phyloP scores from a whole-genome alignment of 2,329 filamentous ascomycete genomes.

The Cytospora piceae region DNA sequence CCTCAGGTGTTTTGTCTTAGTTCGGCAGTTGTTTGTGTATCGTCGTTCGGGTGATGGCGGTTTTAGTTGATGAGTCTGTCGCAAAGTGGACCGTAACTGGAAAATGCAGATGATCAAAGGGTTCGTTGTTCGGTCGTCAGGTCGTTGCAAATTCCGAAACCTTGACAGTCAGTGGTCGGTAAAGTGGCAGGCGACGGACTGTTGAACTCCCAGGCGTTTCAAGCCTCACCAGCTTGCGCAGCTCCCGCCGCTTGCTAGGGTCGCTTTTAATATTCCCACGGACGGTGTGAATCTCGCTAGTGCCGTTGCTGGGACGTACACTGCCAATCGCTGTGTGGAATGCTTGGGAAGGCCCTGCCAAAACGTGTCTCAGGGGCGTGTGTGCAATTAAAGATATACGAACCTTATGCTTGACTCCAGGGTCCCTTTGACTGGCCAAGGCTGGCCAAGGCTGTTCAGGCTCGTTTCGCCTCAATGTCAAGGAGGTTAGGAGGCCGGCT shows the following conservation, averaged over 20 bases:
- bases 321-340: background rate
- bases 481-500: background rate
- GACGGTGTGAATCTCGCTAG: slow-evolving; percentile 7
- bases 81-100: slow-evolving; percentile 14
- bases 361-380: slow-evolving; percentile 12
- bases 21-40: slow-evolving; percentile 6
- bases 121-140: slow-evolving; percentile 4
- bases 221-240: slow-evolving; percentile 31
- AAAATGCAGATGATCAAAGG: slow-evolving; percentile 17
- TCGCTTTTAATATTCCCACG: slow-evolving; percentile 16
- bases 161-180: slow-evolving; percentile 20
- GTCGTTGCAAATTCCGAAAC: slow-evolving; percentile 19
- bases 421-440: background rate
- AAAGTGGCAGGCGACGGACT: slow-evolving; percentile 1
- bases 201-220: slow-evolving; percentile 22
- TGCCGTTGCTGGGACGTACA: slow-evolving; percentile 6
- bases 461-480: slow-evolving; percentile 22
- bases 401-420: slow-evolving; percentile 6
- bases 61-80: slow-evolving; percentile 6
- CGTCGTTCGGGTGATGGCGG: background rate
- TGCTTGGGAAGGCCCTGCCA: slow-evolving; percentile 5
- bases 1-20: slow-evolving; percentile 6
- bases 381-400: background rate
- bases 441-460: slow-evolving; percentile 9
- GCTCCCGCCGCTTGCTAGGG: slow-evolving; percentile 13